phyloP scores from a whole-genome alignment of 352 stramenopile species.

The Pythium diclinum region DNA sequence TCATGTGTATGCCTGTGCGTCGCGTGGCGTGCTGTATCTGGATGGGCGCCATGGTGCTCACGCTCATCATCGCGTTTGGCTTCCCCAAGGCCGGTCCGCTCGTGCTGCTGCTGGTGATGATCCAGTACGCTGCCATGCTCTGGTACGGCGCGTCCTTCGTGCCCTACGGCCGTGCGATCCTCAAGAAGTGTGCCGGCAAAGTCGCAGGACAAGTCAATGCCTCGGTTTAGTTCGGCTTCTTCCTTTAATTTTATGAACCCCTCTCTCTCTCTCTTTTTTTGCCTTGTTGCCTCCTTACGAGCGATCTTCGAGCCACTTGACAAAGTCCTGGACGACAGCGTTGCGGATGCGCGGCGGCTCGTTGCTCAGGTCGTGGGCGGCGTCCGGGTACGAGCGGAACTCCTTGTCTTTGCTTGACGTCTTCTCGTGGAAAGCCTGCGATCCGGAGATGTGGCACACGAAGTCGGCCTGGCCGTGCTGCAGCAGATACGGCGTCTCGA shows the following conservation, averaged over 20 bases:
- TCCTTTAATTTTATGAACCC: conserved; percentile 9
- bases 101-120: conserved; percentile 68
- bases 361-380: conserved; percentile 68
- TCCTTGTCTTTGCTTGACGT: conserved; percentile 64
- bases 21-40: conserved; percentile 78
- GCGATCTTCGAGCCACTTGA: conserved; percentile 61
- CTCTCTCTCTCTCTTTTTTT: not conserved
- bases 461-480: conserved; percentile 68
- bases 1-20: conserved; percentile 85
- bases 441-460: conserved; percentile 69
- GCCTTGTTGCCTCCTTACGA: not conserved
- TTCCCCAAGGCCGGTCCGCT: conserved; percentile 65
- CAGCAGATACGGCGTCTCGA: conserved; percentile 74
- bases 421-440: conserved; percentile 49
- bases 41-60: conserved; percentile 69
- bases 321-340: conserved; percentile 64
- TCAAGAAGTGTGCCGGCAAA: conserved; percentile 71
- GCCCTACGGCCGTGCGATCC: conserved; percentile 71
- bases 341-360: conserved; percentile 64
- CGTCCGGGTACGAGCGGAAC: conserved; percentile 58
- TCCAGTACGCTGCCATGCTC: conserved; percentile 80
- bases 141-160: conserved; percentile 84
- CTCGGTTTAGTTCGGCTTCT: conserved; percentile 8
- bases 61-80: conserved; percentile 71
- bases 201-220: conserved; percentile 41